Conservation (phyloP, 805 yeast genomes). For the Metschnikowia cubensis region DNA sequence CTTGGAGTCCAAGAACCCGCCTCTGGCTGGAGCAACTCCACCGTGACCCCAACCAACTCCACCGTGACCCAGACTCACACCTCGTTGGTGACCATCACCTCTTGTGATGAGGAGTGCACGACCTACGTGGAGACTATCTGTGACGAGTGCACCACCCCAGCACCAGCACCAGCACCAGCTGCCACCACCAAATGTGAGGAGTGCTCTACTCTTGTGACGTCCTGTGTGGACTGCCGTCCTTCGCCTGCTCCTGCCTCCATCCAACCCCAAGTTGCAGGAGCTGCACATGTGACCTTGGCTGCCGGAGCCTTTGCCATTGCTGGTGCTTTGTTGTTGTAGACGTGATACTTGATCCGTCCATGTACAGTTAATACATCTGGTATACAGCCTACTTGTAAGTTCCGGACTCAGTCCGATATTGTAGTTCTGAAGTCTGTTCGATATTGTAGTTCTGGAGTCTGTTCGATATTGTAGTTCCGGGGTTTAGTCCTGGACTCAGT, state of each 20-base stretch:
- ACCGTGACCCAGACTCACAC: slow-evolving; percentile 16
- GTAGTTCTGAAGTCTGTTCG: too few species aligned
- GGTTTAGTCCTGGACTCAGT: too few species aligned
- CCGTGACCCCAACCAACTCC: slow-evolving; percentile 19
- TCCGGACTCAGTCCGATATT: too few species aligned
- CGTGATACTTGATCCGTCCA: background rate
- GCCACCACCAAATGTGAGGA: background rate
- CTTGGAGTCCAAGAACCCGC: slow-evolving; percentile 8
- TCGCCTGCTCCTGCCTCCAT: background rate
- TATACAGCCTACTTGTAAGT: too few species aligned
- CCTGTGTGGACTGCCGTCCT: background rate
- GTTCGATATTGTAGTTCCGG: too few species aligned
- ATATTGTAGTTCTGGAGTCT: too few species aligned
- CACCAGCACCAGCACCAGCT: background rate
- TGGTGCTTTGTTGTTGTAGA: slow-evolving; percentile 15
- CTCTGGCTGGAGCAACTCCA: slow-evolving; percentile 12
- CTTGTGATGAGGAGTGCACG: slow-evolving; percentile 19
- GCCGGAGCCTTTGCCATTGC: slow-evolving; percentile 14
- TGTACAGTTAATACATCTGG: too few species aligned
- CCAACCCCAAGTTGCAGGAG: slow-evolving; percentile 8
- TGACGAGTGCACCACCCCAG: slow-evolving; percentile 11
- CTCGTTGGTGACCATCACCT: slow-evolving; percentile 25
- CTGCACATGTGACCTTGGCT: slow-evolving; percentile 11
- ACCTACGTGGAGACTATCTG: slow-evolving; percentile 4
- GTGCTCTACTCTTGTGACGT: background rate